Evolutionary conservation across 768 basidiomycete species (phyloP), one percentile per base, ranked within the genome.

Genomic region (Trametes coccinea): DNA sequence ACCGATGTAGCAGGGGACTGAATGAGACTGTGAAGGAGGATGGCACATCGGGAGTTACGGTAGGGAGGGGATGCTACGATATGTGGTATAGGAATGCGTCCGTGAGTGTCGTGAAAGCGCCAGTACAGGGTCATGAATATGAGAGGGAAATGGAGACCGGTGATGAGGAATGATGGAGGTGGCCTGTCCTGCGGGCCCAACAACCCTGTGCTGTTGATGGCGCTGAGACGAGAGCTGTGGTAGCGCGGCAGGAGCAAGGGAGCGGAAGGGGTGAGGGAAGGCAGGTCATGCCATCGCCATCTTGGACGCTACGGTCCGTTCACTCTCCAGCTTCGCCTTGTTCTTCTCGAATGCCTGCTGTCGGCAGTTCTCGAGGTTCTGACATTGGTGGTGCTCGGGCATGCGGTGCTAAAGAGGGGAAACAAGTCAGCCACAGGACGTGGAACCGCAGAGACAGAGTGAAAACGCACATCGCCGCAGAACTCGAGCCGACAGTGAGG

Each of bases 301-400:
- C 87, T 93, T 94, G 71, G 89, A 79, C 37, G 88, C 87, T 39
- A 91, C 88, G 17, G 93, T 95, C 76, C 89, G 86, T 76, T 95
- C 93, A 67, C 87, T 86, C 81, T 93, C 92, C 60, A 95, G 78
- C 77, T 91, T 91, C 54, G 78, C 81, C 84, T 94, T 93, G 80
- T 95, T 94, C 70, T 84, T 82, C 66, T 92, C 86, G 71, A 93
- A 95, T 17, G 93, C 93, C 74, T 92, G 88, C 73, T 92, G 89
- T 64, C 88, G 80, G 77, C 93, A 95, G 73, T 87, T 87, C 71
- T 90, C 87, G 63, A 95, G 78, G 63, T 93, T 89, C 66, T 84
- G 82, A 78, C 93, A 95, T 57, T 82, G 82, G 73, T 95, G 93
- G 67, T 92, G 90, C 72, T 95, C 93, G 6, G 93, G 92, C 65